phyloP scores from a whole-genome alignment of 805 yeast genomes.

The Nakazawaea molendinolei region DNA sequence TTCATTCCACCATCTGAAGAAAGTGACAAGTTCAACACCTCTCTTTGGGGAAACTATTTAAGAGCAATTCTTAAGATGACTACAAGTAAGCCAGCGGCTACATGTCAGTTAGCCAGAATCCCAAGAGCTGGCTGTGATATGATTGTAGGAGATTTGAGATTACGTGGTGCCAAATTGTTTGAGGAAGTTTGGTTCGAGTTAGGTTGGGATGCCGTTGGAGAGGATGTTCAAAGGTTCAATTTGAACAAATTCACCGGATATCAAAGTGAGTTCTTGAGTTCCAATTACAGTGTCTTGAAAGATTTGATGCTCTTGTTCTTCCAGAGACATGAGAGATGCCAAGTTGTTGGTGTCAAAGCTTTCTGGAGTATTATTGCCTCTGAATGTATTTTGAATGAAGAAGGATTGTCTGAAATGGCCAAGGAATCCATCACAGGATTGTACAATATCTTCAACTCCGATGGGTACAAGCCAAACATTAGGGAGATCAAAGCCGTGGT shows the following conservation, averaged over 20 bases:
- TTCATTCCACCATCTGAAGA: conserved; percentile 47
- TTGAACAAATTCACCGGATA: conserved; percentile 59
- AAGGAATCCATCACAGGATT: conserved; percentile 57
- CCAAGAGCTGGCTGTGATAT: conserved; percentile 65
- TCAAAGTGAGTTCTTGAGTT: conserved; percentile 56
- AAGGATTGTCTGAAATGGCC: conserved; percentile 48
- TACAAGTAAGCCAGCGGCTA: conserved; percentile 59
- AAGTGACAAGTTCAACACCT: conserved; percentile 48
- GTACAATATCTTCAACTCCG: conserved; percentile 54
- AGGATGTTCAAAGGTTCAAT: conserved; percentile 51
- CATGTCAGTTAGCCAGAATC: conserved; percentile 64
- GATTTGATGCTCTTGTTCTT: conserved; percentile 63
- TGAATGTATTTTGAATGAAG: conserved; percentile 54
- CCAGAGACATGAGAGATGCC: conserved; percentile 58
- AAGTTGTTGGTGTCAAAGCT: conserved; percentile 54
- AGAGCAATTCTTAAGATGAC: conserved; percentile 51
- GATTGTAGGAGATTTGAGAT: conserved; percentile 58
- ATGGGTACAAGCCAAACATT: conserved; percentile 48
- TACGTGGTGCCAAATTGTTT: conserved; percentile 47
- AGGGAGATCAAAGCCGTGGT: conserved; percentile 50
- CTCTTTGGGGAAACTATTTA: conserved; percentile 64
- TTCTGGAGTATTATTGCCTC: conserved; percentile 68
- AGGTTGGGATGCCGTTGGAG: conserved; percentile 55
- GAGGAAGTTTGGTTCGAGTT: conserved; percentile 67
- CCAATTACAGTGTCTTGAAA: conserved; percentile 53